Evolutionary conservation across 371 early-diverging fungal genomes (phyloP).

Genomic region (Rhizopus sp.): DNA sequence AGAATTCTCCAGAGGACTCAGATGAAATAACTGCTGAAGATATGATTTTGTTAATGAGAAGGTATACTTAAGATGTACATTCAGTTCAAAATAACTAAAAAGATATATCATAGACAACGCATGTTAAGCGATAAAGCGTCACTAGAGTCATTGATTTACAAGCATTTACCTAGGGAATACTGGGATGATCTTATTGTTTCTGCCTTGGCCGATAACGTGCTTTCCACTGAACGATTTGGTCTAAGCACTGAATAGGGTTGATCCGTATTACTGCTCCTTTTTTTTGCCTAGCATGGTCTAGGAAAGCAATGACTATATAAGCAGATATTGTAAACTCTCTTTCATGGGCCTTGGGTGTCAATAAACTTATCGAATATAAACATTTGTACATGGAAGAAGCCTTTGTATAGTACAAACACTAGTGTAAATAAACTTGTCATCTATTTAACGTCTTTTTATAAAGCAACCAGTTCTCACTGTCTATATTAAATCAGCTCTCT

Average conservation of each 20-base stretch:
- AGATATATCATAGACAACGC: constrained; percentile 6
- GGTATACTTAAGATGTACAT: constrained; percentile 7
- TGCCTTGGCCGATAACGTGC: constrained; percentile 14
- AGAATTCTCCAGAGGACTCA: background rate
- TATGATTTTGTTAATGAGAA: constrained; percentile 24
- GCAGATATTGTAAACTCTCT: too few species aligned
- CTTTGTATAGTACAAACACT: too few species aligned
- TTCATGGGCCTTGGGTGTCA: too few species aligned
- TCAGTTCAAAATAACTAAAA: background rate
- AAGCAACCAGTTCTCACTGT: too few species aligned
- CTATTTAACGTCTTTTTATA: too few species aligned
- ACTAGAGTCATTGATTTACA: constrained; percentile 9
- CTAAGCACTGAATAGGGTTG: background rate
- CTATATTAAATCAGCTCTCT: too few species aligned
- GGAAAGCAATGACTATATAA: too few species aligned
- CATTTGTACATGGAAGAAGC: too few species aligned
- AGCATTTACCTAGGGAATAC: constrained; percentile 18
- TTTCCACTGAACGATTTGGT: background rate
- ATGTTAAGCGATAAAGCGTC: constrained; percentile 3
- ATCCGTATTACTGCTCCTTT: background rate
- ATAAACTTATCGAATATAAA: too few species aligned
- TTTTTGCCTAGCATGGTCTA: background rate
- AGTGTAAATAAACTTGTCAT: too few species aligned
- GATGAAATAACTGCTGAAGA: constrained; percentile 17
- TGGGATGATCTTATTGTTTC: constrained; percentile 11